A percentile compares a stretch with the other conserved stretches of the same genome.
These are phyloP conservation scores for Ligustrum vulgare DNA, from an alignment of 257 asterid species.

Conservation along the genomic window DNA sequence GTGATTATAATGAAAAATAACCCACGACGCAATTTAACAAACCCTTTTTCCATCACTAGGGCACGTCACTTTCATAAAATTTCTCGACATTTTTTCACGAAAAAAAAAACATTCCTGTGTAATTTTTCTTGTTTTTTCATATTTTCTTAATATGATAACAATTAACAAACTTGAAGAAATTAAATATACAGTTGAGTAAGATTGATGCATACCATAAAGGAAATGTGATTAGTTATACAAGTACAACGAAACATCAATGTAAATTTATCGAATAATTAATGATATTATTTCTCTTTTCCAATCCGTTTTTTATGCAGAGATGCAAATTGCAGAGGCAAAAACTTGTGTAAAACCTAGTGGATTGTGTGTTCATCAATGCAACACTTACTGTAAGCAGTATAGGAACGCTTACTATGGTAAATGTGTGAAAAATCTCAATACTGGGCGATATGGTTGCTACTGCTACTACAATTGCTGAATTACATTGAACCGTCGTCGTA, in stretches of 20 bases:
- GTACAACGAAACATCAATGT: no score
- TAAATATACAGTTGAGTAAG: no score
- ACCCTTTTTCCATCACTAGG: no score
- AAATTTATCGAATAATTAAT: not conserved
- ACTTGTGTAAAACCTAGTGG: conserved; percentile 13
- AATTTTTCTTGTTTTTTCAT: not conserved
- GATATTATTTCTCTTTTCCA: not conserved
- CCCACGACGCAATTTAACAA: no score
- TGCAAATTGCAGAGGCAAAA: conserved; percentile 8
- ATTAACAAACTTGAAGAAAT: no score
- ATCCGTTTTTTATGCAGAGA: not conserved
- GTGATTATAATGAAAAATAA: no score
- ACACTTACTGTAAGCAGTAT: not conserved
- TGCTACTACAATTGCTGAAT: conserved; percentile 16
- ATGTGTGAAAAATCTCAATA: not conserved
- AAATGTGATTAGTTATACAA: no score
- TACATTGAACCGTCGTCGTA: no score
- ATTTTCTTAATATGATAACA: not conserved
- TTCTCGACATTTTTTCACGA: not conserved
- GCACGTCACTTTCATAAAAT: not conserved
- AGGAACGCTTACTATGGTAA: conserved; percentile 9
- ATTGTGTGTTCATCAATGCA: conserved; percentile 9
- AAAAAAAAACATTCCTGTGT: no score
- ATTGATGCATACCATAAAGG: no score
- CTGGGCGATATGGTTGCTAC: conserved; percentile 10